phyloP scores from a whole-genome alignment of 768 basidiomycete species.

The Mrakia blollopis region DNA sequence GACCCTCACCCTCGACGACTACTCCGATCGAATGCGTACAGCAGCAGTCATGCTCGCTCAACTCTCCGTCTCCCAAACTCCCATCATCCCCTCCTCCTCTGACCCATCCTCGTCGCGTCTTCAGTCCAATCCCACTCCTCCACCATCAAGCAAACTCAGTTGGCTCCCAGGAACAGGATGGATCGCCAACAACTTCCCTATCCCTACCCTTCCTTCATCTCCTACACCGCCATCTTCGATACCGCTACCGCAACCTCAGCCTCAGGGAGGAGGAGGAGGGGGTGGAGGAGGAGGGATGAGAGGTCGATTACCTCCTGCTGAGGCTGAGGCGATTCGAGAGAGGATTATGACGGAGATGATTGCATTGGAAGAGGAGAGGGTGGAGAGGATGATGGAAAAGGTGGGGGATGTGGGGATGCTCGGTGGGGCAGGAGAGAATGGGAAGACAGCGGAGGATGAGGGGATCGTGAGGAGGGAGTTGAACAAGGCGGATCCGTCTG shows the following conservation, averaged over 20 bases:
- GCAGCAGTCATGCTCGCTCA: conserved; percentile 98
- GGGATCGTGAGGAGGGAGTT: conserved; percentile 86
- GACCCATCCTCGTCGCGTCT: conserved; percentile 8
- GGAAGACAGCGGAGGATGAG: conserved; percentile 81
- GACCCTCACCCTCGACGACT: conserved; percentile 82
- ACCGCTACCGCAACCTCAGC: background rate
- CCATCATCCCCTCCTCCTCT: background rate
- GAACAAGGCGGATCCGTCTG: conserved; percentile 92
- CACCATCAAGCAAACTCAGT: background rate
- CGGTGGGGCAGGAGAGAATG: conserved; percentile 34
- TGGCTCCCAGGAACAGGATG: conserved; percentile 52
- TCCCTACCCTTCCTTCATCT: conserved; percentile 18
- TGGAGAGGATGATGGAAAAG: conserved; percentile 70
- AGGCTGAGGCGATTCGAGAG: conserved; percentile 84
- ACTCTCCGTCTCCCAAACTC: conserved; percentile 60
- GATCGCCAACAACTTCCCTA: conserved; percentile 42
- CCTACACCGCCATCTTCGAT: background rate
- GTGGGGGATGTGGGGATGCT: conserved; percentile 39
- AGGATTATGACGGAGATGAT: conserved; percentile 99
- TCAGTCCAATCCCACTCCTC: conserved; percentile 6
- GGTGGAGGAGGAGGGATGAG: conserved; percentile 46
- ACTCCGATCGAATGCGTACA: conserved; percentile 96
- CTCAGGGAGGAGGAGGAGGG: conserved; percentile 33
- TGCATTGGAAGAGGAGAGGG: conserved; percentile 89
- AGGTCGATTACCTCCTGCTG: conserved; percentile 69